Evolutionary conservation across 1,284 basidiomycete species (phyloP).

Genomic region (Wolfiporia cocos): DNA sequence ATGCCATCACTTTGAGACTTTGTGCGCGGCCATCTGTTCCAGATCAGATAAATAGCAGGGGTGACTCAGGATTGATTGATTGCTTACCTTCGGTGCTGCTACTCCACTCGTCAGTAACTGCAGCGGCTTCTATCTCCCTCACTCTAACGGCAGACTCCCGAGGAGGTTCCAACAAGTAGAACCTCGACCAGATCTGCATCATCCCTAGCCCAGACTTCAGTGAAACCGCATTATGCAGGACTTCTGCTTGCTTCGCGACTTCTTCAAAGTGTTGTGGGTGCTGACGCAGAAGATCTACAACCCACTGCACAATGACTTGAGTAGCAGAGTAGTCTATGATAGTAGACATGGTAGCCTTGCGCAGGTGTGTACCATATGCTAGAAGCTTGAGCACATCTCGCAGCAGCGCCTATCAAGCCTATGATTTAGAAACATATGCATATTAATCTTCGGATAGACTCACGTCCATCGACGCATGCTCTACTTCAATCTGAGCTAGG

Average conservation of each 20-base stretch:
- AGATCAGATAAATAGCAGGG: conserved; percentile 10
- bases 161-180: conserved; percentile 3
- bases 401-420: not conserved
- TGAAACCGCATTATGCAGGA: conserved; percentile 11
- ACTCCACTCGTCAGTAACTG: too few relatives aligned
- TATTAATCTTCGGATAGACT: too few relatives aligned
- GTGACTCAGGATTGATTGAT: too few relatives aligned
- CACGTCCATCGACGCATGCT: too few relatives aligned
- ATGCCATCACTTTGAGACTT: conserved; percentile 34
- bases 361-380: conserved; percentile 1
- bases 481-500: too few relatives aligned
- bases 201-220: conserved; percentile 14
- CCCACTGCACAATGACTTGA: conserved; percentile 9
- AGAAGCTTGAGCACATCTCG: not conserved
- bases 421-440: too few relatives aligned
- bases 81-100: too few relatives aligned
- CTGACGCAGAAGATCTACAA: conserved; percentile 3
- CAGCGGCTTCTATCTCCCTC: too few relatives aligned
- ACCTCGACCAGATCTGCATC: conserved; percentile 13
- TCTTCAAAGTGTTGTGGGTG: not conserved
- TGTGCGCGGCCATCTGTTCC: conserved; percentile 27
- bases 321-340: conserved; percentile 17
- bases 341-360: not conserved
- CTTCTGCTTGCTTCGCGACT: conserved; percentile 1
- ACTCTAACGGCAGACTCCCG: too few relatives aligned